Evolutionary conservation across 2,329 filamentous ascomycete species (phyloP), one percentile per base, ranked within the genome.

Genomic region (Phoma herbarum): DNA sequence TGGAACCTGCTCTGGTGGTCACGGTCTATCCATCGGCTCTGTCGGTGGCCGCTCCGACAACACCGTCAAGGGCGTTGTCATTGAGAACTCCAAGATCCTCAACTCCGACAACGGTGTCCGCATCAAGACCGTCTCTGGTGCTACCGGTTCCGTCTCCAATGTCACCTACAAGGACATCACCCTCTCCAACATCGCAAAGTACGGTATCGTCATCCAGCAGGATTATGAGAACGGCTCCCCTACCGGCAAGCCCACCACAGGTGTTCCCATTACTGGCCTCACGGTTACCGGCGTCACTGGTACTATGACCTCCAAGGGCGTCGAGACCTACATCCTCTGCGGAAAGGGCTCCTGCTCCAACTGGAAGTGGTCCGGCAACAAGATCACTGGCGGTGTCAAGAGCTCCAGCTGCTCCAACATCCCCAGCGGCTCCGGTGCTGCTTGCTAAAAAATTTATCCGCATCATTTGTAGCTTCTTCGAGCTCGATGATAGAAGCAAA

Each of bases 1-100:
- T 39, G 78, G 78, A 22, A 76, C 78, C 18, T 85, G 83, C 72
- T 78, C 77, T 2, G 82, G 83, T 22, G 83, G 83, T n/a, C 84
- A 86, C 69, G 85, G 85, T 50, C 76, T 88, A 18, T 84, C 82
- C 55, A 86, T 88, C 64, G 85, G 85, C 48, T 85, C 83, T 6
- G 83, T 87, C n/a, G 85, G 85, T 41, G 83, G 83, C 14, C 83
- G 84, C 47, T 69, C 66, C 50, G 75, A 86, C 75, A 88, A 88
- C 77, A 74, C 66, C 8, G 86, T 88, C 51, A 71, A 80, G 25
- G 81, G 78, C 50, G 80, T 88, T n/a, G 78, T 76, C 23, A 83
- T 88, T 63, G 70, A 78, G 31, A 77, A 80, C 59, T 81, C 78
- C 10, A 79, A 74, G 20, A 79, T 88, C 60, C 72, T 65, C 58